Percentiles rank a stretch among this genome's conserved stretches.
phyloP scores from a whole-genome alignment of 2,329 filamentous ascomycete species.

The Stagonosporopsis cucurbitacearum region DNA sequence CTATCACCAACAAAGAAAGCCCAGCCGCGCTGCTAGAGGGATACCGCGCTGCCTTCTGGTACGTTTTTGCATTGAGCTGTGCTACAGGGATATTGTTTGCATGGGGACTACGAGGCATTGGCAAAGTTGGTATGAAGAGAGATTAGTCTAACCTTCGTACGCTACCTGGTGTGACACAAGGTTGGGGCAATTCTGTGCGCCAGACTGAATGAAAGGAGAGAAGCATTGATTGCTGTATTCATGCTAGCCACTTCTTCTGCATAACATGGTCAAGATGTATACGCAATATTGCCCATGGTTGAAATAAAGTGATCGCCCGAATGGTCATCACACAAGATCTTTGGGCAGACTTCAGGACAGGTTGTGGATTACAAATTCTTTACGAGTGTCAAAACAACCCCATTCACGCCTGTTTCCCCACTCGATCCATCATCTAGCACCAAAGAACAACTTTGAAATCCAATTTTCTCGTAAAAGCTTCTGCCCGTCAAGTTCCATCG shows the following conservation, averaged over 20 bases:
- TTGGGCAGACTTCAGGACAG: background rate
- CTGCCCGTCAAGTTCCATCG: conserved; percentile 36
- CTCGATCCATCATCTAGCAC: conserved; percentile 39
- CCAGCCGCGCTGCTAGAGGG: conserved; percentile 50
- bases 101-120: conserved; percentile 53
- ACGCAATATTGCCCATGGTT: background rate
- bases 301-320: background rate
- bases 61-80: conserved; percentile 46
- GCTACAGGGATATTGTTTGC: conserved; percentile 41
- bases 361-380: conserved; percentile 24
- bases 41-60: conserved; percentile 54
- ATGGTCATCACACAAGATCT: background rate
- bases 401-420: conserved; percentile 33
- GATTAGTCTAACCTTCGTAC: conserved; percentile 29
- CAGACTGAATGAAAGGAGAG: too few relatives aligned
- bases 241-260: background rate
- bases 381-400: conserved; percentile 33
- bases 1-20: conserved; percentile 36
- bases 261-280: background rate
- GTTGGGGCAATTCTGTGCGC: too few relatives aligned
- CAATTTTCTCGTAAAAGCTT: conserved; percentile 39
- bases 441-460: conserved; percentile 30
- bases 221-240: background rate
- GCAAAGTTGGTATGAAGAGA: conserved; percentile 53
- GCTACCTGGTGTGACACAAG: background rate